Conservation (phyloP, 306 rosid genomes). For the Vicia faba region DNA sequence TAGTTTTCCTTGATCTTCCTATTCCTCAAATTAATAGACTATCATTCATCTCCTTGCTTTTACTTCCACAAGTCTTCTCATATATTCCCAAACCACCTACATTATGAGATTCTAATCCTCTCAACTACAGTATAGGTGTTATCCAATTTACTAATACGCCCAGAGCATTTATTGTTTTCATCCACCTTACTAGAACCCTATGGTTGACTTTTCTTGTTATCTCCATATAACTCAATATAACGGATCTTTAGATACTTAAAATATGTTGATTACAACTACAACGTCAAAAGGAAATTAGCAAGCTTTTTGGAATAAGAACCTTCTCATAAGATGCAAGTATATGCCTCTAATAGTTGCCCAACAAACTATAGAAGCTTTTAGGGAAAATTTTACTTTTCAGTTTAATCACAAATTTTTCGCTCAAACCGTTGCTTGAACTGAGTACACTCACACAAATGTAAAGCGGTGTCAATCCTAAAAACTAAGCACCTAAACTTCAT, state of each 20-base stretch:
- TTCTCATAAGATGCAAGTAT: background rate
- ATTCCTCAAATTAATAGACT: background rate
- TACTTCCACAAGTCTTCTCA: background rate
- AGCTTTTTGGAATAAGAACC: background rate
- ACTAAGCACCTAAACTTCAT: background rate
- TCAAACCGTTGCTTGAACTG: background rate
- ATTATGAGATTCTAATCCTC: background rate
- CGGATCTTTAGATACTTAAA: background rate
- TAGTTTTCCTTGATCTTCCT: background rate
- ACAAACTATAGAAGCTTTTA: conserved; percentile 10
- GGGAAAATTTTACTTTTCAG: background rate
- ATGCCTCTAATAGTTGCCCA: conserved; percentile 6
- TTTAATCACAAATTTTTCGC: background rate
- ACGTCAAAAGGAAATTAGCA: conserved; percentile 11
- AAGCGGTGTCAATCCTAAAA: conserved; percentile 12
- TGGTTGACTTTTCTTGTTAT: background rate
- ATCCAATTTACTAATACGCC: background rate
- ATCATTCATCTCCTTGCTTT: background rate
- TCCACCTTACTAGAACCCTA: background rate
- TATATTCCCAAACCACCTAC: background rate
- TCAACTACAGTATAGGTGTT: background rate
- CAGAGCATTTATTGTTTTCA: background rate
- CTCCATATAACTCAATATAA: background rate
- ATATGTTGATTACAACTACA: background rate
- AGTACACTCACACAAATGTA: background rate